Evolutionary conservation across 2,329 filamentous ascomycete genomes (phyloP), one percentile per base, ranked within the genome.

Genomic region (Lojkania enalia): DNA sequence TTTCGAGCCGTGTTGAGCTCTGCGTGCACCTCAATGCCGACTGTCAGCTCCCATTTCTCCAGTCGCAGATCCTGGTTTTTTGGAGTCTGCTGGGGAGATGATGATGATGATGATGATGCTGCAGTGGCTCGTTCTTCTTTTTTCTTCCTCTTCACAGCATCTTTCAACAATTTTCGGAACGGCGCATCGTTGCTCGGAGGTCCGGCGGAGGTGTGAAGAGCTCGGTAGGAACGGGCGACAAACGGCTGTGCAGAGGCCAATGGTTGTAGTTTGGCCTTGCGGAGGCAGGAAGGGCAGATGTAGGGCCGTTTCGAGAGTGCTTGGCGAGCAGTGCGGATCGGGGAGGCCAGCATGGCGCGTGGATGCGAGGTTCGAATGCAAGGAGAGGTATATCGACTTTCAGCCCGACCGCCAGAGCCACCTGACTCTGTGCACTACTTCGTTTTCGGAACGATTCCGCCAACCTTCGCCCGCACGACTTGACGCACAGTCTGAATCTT

Each of bases 1-100:
- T 99, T 99, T 62, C 80, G 79, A 3, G 82, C 78, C 0, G 91
- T 94, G 70, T 97, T 96, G 61, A 99, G 78, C 71, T 97, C 92
- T 15, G 94, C 94, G 67, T 99, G 94, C 53, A 99, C 94, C 74
- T 99, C 94, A 57, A 99, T 91, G 49, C 94, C 94, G 20, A 97
- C 90, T 0, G 92, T 96, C 61, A 97, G 76, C 69, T 96, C 89
- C 94, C 94, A 99, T 23, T 85, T 84, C 30, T 74, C 66, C 40
- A 73, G 47, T 6, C 58, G 56, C 14, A 55, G 41, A 29, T 67
- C 57, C 11, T 13, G 32, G 3, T 14, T 36, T 6, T 58, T 56
- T 11, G 44, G 35, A 2, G 51, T 27, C 5, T 39, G 38, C 14
- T 50, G 55, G n/a, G n/a, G n/a, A n/a, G n/a, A n/a, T n/a, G n/a